Base-by-base conservation (phyloP, 73 alveolate species). In the Paramecium tetraurelia region DNA sequence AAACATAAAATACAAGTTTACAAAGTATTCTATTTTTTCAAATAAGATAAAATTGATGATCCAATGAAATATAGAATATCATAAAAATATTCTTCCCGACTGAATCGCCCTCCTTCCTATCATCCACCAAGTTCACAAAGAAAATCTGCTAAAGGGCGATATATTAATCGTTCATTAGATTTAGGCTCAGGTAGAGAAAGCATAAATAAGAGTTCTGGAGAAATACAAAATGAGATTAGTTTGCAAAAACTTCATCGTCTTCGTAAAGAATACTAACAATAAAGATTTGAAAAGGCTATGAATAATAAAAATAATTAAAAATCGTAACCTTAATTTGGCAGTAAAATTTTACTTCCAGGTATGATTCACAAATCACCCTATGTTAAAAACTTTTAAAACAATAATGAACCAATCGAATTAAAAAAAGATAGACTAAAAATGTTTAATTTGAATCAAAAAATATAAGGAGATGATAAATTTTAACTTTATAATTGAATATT, bases 241-340 rank as follows among this genome's bases (percentile, higher is more conserved):
- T 29, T 72, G 20, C 33, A 58, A 72, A 72, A 35, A 72, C 33
- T 72, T 20, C 31, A 72, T 12, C 10, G 36, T 10, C 31, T 72
- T 16, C 86, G 46, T 10, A 10, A 38, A 72, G 50, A 72, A 72
- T 72, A 72, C 36, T 72, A 72, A 35, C 18, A 31, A 35, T 29
- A 75, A 75, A 75, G 87, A 75, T 75, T 75, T 75, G 87, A 75
- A 38, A 75, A 44, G 36, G 87, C 87, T 12, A 21, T 75, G 48
- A 75, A 44, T 11, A 44, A 44, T 31, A 75, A 75, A 36, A 75
- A 11, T 14, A 75, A 72, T 38, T n/a, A 72, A 75, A 40, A 33
- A 16, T 75, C 87, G 4, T 8, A 33, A 6, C 87, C 87, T 31
- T 36, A 16, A 7, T 75, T 75, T 9, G 41, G 87, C 1, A 75